Evolutionary conservation across 164 flowering plant genomes (phyloP), one percentile per base, ranked within the genome.

Genomic region (Hamamelis virginiana): DNA sequence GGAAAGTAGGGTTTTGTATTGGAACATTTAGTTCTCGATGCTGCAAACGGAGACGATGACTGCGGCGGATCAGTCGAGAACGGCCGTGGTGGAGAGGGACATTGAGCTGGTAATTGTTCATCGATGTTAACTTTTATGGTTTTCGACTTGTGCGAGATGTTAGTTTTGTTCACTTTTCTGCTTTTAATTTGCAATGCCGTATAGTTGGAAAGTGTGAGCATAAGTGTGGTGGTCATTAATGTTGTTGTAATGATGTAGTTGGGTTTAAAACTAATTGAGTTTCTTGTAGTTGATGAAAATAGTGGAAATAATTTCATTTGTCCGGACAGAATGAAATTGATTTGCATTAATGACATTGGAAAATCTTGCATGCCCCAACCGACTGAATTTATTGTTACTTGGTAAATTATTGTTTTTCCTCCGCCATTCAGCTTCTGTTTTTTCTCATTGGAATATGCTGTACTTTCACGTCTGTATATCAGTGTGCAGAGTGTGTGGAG

Each of bases 61-160:
- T 57, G 63, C 82, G 61, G 85, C 23, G 55, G 71, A 85, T 72
- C 79, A 68, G 70, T 74, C 71, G 8, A 71, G 86, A 55, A 73
- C 79, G 50, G 86, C 80, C 14, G 75, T 80, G 9, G 81, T 75
- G 3, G 92, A 87, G 59, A 81, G 92, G 66, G 92, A 87, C 80
- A 76, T 86, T 58, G 92, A 87, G 65, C 86, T 85, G 88, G 92
- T 85, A 75, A 69, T 11, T 21, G 47, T 28, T 3, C 57, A 50
- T 26, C n/a, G n/a, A 14, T 26, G 41, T 19, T 38, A 1, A 38
- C 15, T 50, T 16, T 15, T 50, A 15, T 16, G 15, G 1, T 50
- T 16, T 16, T 50, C 15, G n/a, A n/a, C n/a, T 15, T 50, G 53
- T 15, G n/a, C 6, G n/a, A 50, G 15, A 8, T 50, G 13, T n/a